Evolutionary conservation across 176 grass and related monocot species (phyloP).

Genomic region (Luzula sylvatica): DNA sequence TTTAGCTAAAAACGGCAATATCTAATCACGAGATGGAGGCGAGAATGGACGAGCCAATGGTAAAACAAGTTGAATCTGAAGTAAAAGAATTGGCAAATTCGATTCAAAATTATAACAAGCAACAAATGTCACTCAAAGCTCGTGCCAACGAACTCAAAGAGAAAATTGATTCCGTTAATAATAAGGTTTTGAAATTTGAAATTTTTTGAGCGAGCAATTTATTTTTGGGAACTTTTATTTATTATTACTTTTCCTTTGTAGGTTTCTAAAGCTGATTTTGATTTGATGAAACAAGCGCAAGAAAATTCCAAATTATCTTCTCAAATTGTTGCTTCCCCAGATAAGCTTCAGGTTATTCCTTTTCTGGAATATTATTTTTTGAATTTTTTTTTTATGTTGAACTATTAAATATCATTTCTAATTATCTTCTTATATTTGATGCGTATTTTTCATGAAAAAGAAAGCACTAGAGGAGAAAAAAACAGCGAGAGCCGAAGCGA

Average conservation of each 20-base stretch:
- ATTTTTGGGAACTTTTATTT: neutral
- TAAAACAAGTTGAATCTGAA: slow-evolving; percentile 36
- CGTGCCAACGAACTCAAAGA: slow-evolving; percentile 36
- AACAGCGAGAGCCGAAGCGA: slow-evolving; percentile 35
- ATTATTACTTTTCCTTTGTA: slow-evolving; percentile 16
- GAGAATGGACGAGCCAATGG: slow-evolving; percentile 42
- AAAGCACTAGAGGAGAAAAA: slow-evolving; percentile 71
- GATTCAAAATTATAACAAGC: slow-evolving; percentile 52
- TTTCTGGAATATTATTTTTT: neutral
- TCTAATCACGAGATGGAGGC: slow-evolving; percentile 32
- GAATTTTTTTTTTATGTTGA: neutral
- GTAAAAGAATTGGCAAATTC: slow-evolving; percentile 40
- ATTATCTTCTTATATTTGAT: neutral
- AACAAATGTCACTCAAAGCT: slow-evolving; percentile 38
- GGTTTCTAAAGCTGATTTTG: slow-evolving; percentile 58
- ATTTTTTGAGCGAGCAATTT: neutral
- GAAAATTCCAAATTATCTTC: slow-evolving; percentile 54
- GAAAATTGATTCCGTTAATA: slow-evolving; percentile 16
- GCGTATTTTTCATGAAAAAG: slow-evolving; percentile 31
- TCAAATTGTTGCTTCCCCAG: slow-evolving; percentile 79
- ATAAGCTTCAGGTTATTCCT: slow-evolving; percentile 55
- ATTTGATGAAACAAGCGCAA: slow-evolving; percentile 53
- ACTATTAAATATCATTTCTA: neutral
- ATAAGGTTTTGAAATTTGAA: slow-evolving; percentile 18
- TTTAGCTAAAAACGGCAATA: slow-evolving; percentile 44